These are phyloP conservation scores for Fomitopsis betulina DNA, from an alignment of 1,284 basidiomycete species.

Conservation along the genomic window DNA sequence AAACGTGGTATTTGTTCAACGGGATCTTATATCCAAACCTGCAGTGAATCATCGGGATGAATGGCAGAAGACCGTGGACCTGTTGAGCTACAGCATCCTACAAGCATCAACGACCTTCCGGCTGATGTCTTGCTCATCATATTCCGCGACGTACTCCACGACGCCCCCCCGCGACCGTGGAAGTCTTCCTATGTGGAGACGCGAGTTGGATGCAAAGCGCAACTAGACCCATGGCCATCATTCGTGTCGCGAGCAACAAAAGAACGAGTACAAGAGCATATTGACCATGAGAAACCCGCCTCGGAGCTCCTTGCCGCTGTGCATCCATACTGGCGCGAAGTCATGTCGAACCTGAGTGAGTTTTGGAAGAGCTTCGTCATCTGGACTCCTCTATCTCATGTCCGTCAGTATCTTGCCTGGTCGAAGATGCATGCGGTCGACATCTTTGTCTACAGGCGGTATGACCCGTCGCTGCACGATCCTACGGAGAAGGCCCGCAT, in stretches of 20 bases:
- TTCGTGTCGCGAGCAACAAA: too few relatives aligned
- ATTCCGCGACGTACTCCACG: neutral
- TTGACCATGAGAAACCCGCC: neutral
- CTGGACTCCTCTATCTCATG: neutral
- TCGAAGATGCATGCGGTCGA: neutral
- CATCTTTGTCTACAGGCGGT: neutral
- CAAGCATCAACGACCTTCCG: neutral
- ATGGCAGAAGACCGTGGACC: too few relatives aligned
- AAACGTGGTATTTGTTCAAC: too few relatives aligned
- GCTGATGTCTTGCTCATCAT: neutral
- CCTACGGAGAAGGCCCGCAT: neutral
- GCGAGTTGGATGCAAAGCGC: too few relatives aligned
- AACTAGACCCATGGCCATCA: too few relatives aligned
- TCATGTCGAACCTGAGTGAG: neutral
- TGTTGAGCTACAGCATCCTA: neutral
- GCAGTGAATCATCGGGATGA: too few relatives aligned
- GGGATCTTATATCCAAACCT: too few relatives aligned
- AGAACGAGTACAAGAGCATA: too few relatives aligned
- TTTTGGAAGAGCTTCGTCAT: neutral
- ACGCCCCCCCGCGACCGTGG: too few relatives aligned
- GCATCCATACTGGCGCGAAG: neutral
- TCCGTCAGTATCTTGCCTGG: neutral
- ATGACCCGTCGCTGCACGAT: neutral
- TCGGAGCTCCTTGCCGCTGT: neutral
- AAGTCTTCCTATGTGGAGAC: too few relatives aligned